phyloP scores from a whole-genome alignment of 139 green algal species.

The Micractinium sp. region DNA sequence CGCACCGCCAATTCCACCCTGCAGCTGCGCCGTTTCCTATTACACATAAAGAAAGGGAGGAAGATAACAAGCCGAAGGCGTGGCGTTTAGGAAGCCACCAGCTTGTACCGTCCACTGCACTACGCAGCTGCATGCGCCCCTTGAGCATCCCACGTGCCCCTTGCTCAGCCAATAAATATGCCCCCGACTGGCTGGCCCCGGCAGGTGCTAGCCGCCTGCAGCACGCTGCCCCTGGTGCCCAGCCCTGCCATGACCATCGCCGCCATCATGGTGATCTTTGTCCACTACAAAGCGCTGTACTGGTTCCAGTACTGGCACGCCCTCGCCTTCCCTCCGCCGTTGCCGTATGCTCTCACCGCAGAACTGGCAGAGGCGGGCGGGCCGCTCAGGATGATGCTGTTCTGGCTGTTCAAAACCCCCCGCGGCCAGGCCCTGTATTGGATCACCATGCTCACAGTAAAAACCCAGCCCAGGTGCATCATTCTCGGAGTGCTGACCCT shows the following conservation, averaged over 20 bases:
- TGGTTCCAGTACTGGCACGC: neutral
- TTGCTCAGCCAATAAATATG: neutral
- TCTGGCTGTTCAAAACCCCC: neutral
- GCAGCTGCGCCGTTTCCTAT: no score
- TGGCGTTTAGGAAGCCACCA: neutral
- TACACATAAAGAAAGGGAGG: no score
- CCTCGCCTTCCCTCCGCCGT: neutral
- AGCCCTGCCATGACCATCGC: neutral
- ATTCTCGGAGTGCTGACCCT: neutral
- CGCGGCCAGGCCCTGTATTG: neutral
- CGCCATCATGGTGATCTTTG: neutral
- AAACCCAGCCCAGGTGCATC: neutral
- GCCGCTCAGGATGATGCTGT: neutral
- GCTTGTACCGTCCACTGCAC: no score
- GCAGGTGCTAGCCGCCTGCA: neutral
- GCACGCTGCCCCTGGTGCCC: neutral
- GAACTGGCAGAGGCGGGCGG: neutral
- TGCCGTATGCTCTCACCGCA: neutral
- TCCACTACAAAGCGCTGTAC: neutral
- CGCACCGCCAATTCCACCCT: neutral
- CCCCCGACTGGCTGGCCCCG: neutral
- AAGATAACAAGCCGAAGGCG: no score
- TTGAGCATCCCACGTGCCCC: neutral
- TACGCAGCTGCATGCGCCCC: no score
- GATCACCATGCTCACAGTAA: neutral